phyloP scores from a whole-genome alignment of 805 yeast genomes.

The Lachancea quebecensis region DNA sequence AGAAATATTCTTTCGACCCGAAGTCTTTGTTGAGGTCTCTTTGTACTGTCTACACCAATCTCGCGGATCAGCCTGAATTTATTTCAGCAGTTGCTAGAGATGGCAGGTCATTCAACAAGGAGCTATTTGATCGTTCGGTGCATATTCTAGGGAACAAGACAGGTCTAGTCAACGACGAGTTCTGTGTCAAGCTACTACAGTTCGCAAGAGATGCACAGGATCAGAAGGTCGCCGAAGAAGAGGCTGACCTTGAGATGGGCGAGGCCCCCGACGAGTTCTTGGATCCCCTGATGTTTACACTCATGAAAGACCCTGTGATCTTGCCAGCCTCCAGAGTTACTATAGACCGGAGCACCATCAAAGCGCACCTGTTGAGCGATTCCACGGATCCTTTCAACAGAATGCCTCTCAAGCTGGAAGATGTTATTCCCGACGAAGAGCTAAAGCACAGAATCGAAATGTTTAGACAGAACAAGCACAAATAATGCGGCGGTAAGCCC shows the following conservation, averaged over 20 bases:
- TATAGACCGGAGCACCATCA: conserved; percentile 86
- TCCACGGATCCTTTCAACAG: conserved; percentile 97
- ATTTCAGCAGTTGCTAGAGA: conserved; percentile 80
- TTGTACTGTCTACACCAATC: conserved; percentile 67
- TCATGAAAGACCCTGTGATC: conserved; percentile 95
- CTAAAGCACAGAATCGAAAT: conserved; percentile 53
- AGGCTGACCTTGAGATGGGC: conserved; percentile 80
- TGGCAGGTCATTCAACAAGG: conserved; percentile 75
- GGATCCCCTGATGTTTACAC: conserved; percentile 93
- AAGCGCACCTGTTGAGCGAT: conserved; percentile 88
- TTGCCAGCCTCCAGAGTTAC: conserved; percentile 79
- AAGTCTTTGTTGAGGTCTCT: conserved; percentile 59
- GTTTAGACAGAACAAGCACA: conserved; percentile 44
- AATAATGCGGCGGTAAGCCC: neutral
- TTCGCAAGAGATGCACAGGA: conserved; percentile 65
- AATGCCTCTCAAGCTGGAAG: conserved; percentile 81
- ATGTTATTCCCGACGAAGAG: conserved; percentile 72
- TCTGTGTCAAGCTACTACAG: conserved; percentile 41
- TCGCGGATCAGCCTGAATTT: conserved; percentile 59
- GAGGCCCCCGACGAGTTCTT: conserved; percentile 94
- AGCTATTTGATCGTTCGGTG: conserved; percentile 64
- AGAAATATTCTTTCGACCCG: conserved; percentile 78
- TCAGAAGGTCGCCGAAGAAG: conserved; percentile 57
- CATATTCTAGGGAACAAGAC: conserved; percentile 50
- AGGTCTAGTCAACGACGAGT: conserved; percentile 47